Base-by-base conservation (phyloP, 2,329 filamentous ascomycete genomes). In the Harringtonia aguacate region DNA sequence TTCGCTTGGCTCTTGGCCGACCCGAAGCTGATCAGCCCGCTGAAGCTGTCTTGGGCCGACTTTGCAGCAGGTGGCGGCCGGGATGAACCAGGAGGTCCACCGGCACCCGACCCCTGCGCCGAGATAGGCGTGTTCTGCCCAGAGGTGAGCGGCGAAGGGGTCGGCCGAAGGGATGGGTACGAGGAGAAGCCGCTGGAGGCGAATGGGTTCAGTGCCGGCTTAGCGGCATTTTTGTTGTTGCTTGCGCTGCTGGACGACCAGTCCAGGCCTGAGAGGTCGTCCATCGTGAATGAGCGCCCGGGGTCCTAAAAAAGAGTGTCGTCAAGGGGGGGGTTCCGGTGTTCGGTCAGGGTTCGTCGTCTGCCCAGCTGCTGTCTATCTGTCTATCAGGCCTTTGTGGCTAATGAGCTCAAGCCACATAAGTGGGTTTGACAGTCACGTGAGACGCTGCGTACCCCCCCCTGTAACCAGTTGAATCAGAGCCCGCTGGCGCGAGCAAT, bases 1-100 rank as follows among this genome's bases (percentile, higher is more conserved):
- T 84, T 92, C 60, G 79, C 82, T 27, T 73, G 75, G 43, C 65
- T 63, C 59, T 80, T 81, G 41, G 43, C 24, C 24, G 27, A 62
- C 39, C 75, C 75, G 55, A 83, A 79, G 52, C 73, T 79, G 48
- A 88, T 70, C 41, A 92, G 68, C 55, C 80, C 84, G 56, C 85
- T 84, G 64, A 92, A 92, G 66, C 82, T 87, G 58, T 92, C 86
- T 38, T 72, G 64, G 7, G 74, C 62, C 30, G 79, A 56, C 52
- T 75, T 84, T 4, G 63, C 63, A 4, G 61, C 53, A 8, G 55
- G 48, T 3, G 57, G 62, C 51, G 67, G 48, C 21, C 14, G 28
- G n/a, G n/a, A 21, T 7, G 69, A 63, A 5, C 61, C 54, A 9
- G 53, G 49, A n/a, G n/a, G n/a, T n/a, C n/a, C 5, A 60, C 61